Evolutionary conservation across 2,329 filamentous ascomycete genomes (phyloP).

Genomic region (Neobulgaria alba): DNA sequence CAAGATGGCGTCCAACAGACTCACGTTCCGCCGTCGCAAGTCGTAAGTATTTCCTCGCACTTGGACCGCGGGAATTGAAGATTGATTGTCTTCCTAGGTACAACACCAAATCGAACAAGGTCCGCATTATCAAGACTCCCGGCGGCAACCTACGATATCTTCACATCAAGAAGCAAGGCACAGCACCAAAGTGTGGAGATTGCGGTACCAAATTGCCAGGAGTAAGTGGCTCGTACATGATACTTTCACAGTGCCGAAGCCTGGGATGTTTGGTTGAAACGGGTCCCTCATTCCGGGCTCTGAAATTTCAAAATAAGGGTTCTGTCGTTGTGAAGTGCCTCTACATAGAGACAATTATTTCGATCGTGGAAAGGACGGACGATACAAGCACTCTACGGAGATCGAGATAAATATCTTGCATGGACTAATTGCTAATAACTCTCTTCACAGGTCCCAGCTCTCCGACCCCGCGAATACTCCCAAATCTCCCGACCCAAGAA

Average conservation of each 20-base stretch:
- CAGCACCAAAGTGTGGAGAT: slow-evolving; percentile 98
- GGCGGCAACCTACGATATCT: slow-evolving; percentile 92
- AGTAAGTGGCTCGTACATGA: slow-evolving; percentile 57
- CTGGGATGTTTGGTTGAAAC: no score
- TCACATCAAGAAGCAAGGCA: slow-evolving; percentile 99
- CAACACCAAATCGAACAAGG: slow-evolving; percentile 98
- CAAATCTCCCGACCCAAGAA: slow-evolving; percentile 98
- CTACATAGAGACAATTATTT: no score
- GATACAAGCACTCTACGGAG: no score
- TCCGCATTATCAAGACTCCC: slow-evolving; percentile 91
- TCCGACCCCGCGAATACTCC: slow-evolving; percentile 96
- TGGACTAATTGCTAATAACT: no score
- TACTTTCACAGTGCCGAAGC: background rate
- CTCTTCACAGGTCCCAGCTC: slow-evolving; percentile 69
- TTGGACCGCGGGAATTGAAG: background rate
- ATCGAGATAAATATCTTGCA: no score
- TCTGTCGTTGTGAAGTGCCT: no score
- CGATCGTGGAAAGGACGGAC: no score
- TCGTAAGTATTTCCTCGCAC: slow-evolving; percentile 50
- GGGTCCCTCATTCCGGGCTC: no score
- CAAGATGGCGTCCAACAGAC: slow-evolving; percentile 45
- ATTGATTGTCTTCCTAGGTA: slow-evolving; percentile 50
- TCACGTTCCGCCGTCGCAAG: slow-evolving; percentile 57
- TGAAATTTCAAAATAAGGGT: no score
- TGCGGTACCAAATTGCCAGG: slow-evolving; percentile 96